Evolutionary conservation across 2,329 filamentous ascomycete genomes (phyloP), one percentile per base, ranked within the genome.

Genomic region (Sporothrix phasma): DNA sequence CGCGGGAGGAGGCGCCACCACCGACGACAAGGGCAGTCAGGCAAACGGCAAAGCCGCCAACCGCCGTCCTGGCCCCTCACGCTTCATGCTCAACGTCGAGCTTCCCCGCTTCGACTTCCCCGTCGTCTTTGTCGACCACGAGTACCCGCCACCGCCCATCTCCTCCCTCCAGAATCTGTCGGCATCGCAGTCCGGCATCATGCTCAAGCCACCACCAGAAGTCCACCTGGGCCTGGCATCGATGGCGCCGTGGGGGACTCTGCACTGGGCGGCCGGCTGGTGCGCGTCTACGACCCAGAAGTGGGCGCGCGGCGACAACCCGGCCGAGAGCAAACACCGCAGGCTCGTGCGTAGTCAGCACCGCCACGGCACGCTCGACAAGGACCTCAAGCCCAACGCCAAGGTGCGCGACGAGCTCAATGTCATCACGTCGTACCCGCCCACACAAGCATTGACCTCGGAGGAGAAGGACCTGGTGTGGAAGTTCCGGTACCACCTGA

Each of bases 381-480:
- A 94, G 69, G 94, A 99, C 73, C 79, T 97, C 67, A 97, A 96
- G 73, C 94, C 94, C 0, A 97, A 99, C 70, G 90, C 94, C 34
- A 96, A 96, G 76, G 91, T 95, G 64, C 86, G 94, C 65, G 94
- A 99, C 74, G 92, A 97, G 74, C 80, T 99, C 37, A 96, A 97
- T 72, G 80, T 85, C 51, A 92, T 99, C 69, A 87, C 97, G 79
- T 88, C 89, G 1, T 97, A 97, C 71, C 92, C 93, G 6, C 94
- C 94, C 3, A 96, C 93, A 0, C 92, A 97, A 67, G 84, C 89
- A 56, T 80, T 99, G 26, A 91, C 86, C 1, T 85, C 91, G 0
- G 92, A 97, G 73, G 94, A 99, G 74, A 95, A 96, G 72, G 94
- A 99, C 74, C 81, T 97, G 61, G 86, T 99, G 22, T 99, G 95